phyloP scores from a whole-genome alignment of 805 yeast species.

The Cyberlindnera meyerae region DNA sequence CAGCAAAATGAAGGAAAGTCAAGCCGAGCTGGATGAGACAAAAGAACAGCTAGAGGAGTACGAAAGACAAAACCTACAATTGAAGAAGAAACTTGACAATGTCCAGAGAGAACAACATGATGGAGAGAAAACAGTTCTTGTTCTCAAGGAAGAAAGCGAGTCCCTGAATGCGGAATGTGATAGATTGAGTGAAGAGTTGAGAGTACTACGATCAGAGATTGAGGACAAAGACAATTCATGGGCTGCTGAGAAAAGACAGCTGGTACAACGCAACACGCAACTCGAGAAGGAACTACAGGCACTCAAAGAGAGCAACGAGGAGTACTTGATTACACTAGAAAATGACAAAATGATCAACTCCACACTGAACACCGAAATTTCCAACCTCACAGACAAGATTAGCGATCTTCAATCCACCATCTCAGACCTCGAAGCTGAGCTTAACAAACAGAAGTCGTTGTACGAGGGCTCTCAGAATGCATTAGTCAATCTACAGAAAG shows the following conservation, averaged over 20 bases:
- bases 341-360: constrained; percentile 30
- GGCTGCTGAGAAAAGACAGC: constrained; percentile 1
- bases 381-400: constrained; percentile 27
- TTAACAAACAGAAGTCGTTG: background rate
- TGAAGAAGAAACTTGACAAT: constrained; percentile 31
- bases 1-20: constrained; percentile 67
- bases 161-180: constrained; percentile 52
- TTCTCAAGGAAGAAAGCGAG: constrained; percentile 39
- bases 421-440: constrained; percentile 2
- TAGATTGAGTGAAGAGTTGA: constrained; percentile 37
- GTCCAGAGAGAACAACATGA: constrained; percentile 31
- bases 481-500: too few species aligned
- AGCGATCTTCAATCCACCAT: constrained; percentile 4
- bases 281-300: constrained; percentile 21
- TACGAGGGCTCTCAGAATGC: constrained; percentile 7
- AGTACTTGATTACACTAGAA: constrained; percentile 32
- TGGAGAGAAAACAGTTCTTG: constrained; percentile 28
- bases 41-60: constrained; percentile 47
- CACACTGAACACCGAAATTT: constrained; percentile 36
- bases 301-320: constrained; percentile 35
- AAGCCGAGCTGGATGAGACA: constrained; percentile 52
- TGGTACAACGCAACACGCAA: background rate
- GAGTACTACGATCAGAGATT: constrained; percentile 36
- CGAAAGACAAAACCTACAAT: constrained; percentile 35
- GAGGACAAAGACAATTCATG: constrained; percentile 10